Conservation (phyloP, 345 rosid species). For the Eucalyptus regnans region DNA sequence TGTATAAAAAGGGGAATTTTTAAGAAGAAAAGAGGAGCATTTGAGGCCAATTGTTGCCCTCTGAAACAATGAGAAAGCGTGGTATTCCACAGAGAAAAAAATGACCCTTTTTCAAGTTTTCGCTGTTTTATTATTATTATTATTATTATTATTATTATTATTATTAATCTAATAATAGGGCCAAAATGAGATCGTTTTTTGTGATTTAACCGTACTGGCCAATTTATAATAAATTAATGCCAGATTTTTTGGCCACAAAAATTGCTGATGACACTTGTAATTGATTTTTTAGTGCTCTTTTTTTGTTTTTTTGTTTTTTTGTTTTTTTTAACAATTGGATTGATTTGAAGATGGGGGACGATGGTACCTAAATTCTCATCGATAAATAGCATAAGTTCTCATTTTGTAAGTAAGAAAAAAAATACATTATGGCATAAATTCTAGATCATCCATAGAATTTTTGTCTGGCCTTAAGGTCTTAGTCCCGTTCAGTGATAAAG, state of each 20-base stretch:
- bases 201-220: neutral
- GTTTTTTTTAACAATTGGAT: neutral
- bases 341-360: neutral
- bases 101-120: too few relatives aligned
- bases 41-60: too few relatives aligned
- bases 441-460: neutral
- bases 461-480: neutral
- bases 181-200: neutral
- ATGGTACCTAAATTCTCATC: neutral
- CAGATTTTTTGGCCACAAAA: neutral
- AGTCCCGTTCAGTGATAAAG: neutral
- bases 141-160: too few relatives aligned
- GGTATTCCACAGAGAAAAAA: neutral
- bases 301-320: too few relatives aligned
- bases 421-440: neutral
- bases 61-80: too few relatives aligned
- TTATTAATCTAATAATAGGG: neutral
- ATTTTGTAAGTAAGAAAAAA: neutral
- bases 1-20: too few relatives aligned
- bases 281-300: neutral
- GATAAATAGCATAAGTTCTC: neutral
- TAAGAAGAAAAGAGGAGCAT: too few relatives aligned
- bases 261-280: neutral
- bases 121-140: too few relatives aligned
- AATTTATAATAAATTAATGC: neutral